These are phyloP conservation scores for Monosporascus sp. DNA, from an alignment of 2,329 filamentous ascomycete genomes.

Conservation along the genomic window DNA sequence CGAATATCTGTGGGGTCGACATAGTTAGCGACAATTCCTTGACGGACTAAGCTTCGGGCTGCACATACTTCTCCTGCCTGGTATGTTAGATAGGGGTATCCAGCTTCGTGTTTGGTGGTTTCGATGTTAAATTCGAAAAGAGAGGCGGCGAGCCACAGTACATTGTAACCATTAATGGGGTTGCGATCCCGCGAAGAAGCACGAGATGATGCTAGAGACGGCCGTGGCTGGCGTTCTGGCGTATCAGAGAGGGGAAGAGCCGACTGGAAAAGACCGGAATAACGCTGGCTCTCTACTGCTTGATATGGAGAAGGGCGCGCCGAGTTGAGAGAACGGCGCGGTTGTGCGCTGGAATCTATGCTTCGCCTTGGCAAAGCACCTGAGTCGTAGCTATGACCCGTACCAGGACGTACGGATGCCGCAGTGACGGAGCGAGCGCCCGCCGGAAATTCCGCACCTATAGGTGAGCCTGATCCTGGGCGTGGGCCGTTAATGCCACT, in stretches of 20 bases:
- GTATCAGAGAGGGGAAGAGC: slow-evolving; percentile 75
- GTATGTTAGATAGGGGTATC: slow-evolving; percentile 94
- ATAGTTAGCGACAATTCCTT: neutral
- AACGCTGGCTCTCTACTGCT: slow-evolving; percentile 46
- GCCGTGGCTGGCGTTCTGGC: slow-evolving; percentile 45
- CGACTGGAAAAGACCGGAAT: slow-evolving; percentile 78
- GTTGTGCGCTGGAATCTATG: slow-evolving; percentile 41
- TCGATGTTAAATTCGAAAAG: slow-evolving; percentile 97
- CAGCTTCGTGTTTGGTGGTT: slow-evolving; percentile 83
- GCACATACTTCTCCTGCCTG: slow-evolving; percentile 75
- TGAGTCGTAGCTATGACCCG: slow-evolving; percentile 56
- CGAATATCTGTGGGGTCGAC: slow-evolving; percentile 57
- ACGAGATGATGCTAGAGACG: slow-evolving; percentile 53
- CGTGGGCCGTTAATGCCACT: slow-evolving; percentile 39
- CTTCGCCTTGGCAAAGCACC: slow-evolving; percentile 44
- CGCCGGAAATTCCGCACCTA: slow-evolving; percentile 47
- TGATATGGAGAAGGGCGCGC: slow-evolving; percentile 46
- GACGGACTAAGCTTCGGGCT: neutral
- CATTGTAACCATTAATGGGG: slow-evolving; percentile 55
- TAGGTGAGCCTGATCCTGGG: slow-evolving; percentile 52
- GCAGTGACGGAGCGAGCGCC: slow-evolving; percentile 43
- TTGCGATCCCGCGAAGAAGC: slow-evolving; percentile 56
- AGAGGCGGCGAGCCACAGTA: slow-evolving; percentile 87
- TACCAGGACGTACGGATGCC: slow-evolving; percentile 48
- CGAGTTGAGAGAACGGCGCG: slow-evolving; percentile 49